Conservation (phyloP, 1,139 yeast species). For the Hanseniaspora gamundiae region DNA sequence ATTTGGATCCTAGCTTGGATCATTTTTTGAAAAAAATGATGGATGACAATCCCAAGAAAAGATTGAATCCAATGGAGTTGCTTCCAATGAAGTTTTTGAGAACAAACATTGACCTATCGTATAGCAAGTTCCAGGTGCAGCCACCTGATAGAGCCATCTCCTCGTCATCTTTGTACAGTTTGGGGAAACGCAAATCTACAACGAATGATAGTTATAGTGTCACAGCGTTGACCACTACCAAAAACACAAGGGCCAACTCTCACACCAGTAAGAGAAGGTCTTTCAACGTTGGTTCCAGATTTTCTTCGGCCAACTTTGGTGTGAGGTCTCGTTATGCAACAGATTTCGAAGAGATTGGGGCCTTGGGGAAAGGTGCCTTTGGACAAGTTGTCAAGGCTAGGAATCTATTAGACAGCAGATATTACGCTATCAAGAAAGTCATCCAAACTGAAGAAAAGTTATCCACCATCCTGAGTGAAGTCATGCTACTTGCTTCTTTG, state of each 20-base stretch:
- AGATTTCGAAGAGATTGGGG: conserved; percentile 90
- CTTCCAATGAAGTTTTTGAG: conserved; percentile 74
- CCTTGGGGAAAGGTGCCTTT: conserved; percentile 90
- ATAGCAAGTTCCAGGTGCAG: conserved; percentile 12
- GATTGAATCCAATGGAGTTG: conserved; percentile 75
- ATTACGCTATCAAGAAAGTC: conserved; percentile 87
- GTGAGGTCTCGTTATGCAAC: conserved; percentile 48
- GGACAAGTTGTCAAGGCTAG: conserved; percentile 96
- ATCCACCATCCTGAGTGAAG: conserved; percentile 77
- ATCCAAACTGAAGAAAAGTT: conserved; percentile 71
- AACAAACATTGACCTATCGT: conserved; percentile 39
- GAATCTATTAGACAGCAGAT: conserved; percentile 84
- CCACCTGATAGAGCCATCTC: conserved; percentile 8
- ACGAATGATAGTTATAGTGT: not conserved
- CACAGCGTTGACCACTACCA: conserved; percentile 2
- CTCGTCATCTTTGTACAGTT: conserved; percentile 1
- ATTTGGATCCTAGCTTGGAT: conserved; percentile 40
- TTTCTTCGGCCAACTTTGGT: conserved; percentile 22
- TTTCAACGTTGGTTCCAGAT: conserved; percentile 28
- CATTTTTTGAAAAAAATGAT: conserved; percentile 62
- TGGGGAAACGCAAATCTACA: not conserved
- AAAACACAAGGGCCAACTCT: conserved; percentile 14
- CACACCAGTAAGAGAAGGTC: conserved; percentile 27
- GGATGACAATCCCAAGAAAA: conserved; percentile 49
- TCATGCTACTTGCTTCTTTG: conserved; percentile 76